Evolutionary conservation across 352 stramenopile genomes (phyloP), one percentile per base, ranked within the genome.

Genomic region (Thraustotheca clavata): DNA sequence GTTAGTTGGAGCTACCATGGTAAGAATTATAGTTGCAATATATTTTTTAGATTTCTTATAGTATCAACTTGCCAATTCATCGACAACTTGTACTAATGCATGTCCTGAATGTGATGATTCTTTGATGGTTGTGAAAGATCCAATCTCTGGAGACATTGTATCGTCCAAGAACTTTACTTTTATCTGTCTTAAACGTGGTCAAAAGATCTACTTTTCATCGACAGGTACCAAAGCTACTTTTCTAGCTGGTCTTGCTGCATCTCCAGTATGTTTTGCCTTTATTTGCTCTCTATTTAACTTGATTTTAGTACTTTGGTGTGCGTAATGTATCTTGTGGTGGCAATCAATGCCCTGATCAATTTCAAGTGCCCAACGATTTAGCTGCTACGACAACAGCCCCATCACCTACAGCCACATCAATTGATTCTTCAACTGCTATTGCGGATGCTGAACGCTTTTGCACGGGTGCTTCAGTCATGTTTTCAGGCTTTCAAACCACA

Each of bases 181-280:
- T 48, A 73, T 90, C 24, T 93, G 83, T 65, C 61, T 93, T 24
- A 70, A 62, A 11, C 87, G 87, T 43, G 83, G 78, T 60, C 83
- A 93, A 71, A 93, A 93, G 75, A 85, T 93, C 62, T 93, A 90
- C 74, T 93, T 93, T 60, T 74, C 79, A 29, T 89, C 81, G 22
- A 73, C 86, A 57, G 67, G 60, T 29, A 87, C 71, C 63, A 88
- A 86, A 71, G 76, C 77, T 46, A 60, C 73, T 60, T 93, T 90
- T 70, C 61, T 91, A 6, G 61, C 38, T 38, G 80, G 76, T 35
- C 75, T 90, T 33, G 85, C 83, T 68, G 68, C 74, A 26, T 38
- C 72, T 52, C 69, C 74, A 12, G 54, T 62, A 62, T 29, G n/a
- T 62, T 49, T 26, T 27, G 14, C 38, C 38, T 49, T 4, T 27